These are phyloP conservation scores for Metarhizium robertsii DNA, from an alignment of 2,329 filamentous ascomycete species.

Conservation along the genomic window DNA sequence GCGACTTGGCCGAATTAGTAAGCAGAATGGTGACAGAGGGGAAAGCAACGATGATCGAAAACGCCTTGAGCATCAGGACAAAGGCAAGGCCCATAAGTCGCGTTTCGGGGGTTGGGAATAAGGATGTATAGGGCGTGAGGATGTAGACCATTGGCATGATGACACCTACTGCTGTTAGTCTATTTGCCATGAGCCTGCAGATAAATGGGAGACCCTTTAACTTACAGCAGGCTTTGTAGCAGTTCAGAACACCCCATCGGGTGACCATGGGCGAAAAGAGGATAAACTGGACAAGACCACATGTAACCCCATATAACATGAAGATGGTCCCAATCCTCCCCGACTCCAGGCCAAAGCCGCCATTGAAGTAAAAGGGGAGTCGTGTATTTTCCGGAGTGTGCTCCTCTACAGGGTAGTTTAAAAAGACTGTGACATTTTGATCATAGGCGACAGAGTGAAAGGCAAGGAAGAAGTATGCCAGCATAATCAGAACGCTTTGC, in stretches of 20 bases:
- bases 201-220: conserved; percentile 1
- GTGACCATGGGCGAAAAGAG: conserved; percentile 70
- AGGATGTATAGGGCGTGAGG: conserved; percentile 69
- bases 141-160: conserved; percentile 69
- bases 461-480: conserved; percentile 72
- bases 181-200: background rate
- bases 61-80: conserved; percentile 65
- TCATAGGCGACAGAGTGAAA: conserved; percentile 80
- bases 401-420: conserved; percentile 60
- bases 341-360: conserved; percentile 68
- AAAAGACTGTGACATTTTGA: conserved; percentile 79
- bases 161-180: conserved; percentile 31
- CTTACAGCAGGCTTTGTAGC: conserved; percentile 55
- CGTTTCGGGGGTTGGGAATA: conserved; percentile 37
- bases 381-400: conserved; percentile 48
- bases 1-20: conserved; percentile 72
- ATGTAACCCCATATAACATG: conserved; percentile 69
- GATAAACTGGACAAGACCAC: conserved; percentile 77
- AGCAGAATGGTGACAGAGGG: conserved; percentile 84
- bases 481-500: conserved; percentile 66
- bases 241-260: conserved; percentile 63
- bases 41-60: conserved; percentile 74
- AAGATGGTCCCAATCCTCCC: conserved; percentile 77
- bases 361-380: conserved; percentile 72
- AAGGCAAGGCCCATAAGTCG: conserved; percentile 56